These are phyloP conservation scores for Mycena olivaceomarginata DNA, from an alignment of 768 basidiomycete genomes.

Conservation along the genomic window DNA sequence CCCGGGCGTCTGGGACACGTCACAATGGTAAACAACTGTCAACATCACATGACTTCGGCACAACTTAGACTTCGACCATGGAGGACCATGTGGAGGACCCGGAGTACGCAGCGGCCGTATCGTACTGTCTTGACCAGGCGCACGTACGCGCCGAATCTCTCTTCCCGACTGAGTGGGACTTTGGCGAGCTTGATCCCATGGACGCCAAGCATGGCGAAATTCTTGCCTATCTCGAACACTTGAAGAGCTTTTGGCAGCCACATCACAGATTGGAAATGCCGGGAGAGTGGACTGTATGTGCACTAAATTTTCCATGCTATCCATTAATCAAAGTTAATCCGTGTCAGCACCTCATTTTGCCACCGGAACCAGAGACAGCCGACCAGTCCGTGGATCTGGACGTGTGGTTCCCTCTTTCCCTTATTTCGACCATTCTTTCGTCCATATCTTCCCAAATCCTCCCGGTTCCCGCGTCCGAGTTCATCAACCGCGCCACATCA, in stretches of 20 bases:
- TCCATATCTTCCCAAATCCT: background rate
- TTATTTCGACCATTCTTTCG: slow-evolving; percentile 13
- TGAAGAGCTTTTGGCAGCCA: background rate
- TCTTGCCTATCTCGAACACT: background rate
- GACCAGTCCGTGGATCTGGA: background rate
- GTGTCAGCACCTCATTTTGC: slow-evolving; percentile 10
- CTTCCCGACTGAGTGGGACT: background rate
- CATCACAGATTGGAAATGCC: slow-evolving; percentile 9
- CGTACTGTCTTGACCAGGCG: no score
- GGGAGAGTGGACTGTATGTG: slow-evolving; percentile 19
- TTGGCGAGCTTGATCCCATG: background rate
- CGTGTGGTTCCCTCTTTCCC: slow-evolving; percentile 4
- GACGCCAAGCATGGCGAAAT: no score
- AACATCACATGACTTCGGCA: no score
- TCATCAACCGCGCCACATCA: background rate
- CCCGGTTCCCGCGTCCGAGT: background rate
- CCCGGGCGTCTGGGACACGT: no score
- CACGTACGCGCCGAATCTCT: no score
- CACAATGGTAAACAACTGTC: no score
- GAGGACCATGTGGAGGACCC: no score
- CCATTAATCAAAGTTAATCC: background rate
- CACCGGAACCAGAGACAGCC: background rate
- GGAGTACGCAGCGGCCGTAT: no score
- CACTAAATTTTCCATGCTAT: background rate
- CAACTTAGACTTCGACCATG: no score